These are phyloP conservation scores for Torrubiellomyces zombiae DNA, from an alignment of 2,329 filamentous ascomycete genomes.

Conservation along the genomic window DNA sequence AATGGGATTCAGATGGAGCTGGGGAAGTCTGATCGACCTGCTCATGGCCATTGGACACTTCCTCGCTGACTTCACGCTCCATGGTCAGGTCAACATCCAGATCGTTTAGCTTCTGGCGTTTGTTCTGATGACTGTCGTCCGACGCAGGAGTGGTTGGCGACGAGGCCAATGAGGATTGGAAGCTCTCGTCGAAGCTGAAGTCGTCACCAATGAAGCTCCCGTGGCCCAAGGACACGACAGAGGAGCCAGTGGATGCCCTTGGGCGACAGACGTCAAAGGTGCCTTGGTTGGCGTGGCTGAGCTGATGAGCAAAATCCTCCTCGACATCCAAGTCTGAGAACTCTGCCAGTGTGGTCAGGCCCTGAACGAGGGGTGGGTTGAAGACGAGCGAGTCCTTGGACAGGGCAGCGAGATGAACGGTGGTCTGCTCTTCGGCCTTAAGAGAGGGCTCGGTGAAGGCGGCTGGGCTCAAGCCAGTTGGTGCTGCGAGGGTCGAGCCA, in stretches of 20 bases:
- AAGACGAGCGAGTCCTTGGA: conserved; percentile 33
- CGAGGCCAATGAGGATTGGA: conserved; percentile 40
- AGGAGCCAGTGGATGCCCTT: conserved; percentile 51
- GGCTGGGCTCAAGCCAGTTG: no score
- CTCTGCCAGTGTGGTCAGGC: conserved; percentile 63
- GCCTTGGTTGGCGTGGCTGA: conserved; percentile 39
- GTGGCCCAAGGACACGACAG: conserved; percentile 51
- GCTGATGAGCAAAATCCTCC: conserved; percentile 61
- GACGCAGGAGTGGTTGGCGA: conserved; percentile 43
- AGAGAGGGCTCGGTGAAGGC: conserved; percentile 52
- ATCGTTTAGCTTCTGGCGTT: conserved; percentile 37
- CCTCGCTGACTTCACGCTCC: conserved; percentile 19
- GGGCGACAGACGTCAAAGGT: conserved; percentile 51
- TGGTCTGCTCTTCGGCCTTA: conserved; percentile 42
- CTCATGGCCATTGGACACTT: no score
- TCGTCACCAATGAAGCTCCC: conserved; percentile 64
- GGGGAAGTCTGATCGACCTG: conserved; percentile 18
- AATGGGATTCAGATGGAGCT: conserved; percentile 20
- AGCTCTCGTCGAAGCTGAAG: conserved; percentile 57
- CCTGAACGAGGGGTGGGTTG: conserved; percentile 30
- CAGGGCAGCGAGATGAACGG: conserved; percentile 25
- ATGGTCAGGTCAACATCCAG: conserved; percentile 27
- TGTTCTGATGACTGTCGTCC: conserved; percentile 34
- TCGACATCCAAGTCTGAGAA: conserved; percentile 84
- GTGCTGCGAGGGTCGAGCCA: conserved; percentile 30